Evolutionary conservation across 1,284 basidiomycete genomes (phyloP), one percentile per base, ranked within the genome.

Genomic region (Apiotrichum siamense): DNA sequence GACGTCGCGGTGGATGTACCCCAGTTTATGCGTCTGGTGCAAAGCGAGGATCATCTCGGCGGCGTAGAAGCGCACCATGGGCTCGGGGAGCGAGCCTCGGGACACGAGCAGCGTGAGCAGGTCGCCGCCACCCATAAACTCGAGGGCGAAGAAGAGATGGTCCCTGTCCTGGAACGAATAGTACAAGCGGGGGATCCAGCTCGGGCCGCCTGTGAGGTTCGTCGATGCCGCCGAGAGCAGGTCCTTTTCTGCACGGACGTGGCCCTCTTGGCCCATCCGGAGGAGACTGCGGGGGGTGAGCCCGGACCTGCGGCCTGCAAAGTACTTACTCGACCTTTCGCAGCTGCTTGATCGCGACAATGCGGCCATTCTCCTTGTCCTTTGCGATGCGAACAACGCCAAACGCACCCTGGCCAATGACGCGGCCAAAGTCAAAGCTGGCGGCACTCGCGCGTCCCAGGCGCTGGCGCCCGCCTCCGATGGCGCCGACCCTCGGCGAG

Each of bases 11-110:
- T 97, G 93, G 63, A 97, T 96, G 77, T 94, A 97, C 3, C 93
- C 93, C 61, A 90, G 84, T 66, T 84, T 84, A 76, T 97, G 94
- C 66, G 90, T 93, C 60, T 87, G 86, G 72, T 94, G 87, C 58
- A 97, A 86, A 15, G 90, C 88, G n/a, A 97, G 81, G 52, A 97
- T 80, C 93, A 97, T 97, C 85, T 97, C 93, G 52, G 92, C 88
- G 49, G 94, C 81, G 77, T 97, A 97, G 77, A 97, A 97, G 56
- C 85, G 81, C 42, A 93, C 88, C 77, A 96, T 93, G 59, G 85
- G 80, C 78, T 97, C 94, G 54, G 89, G 84, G 66, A 97, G 97
- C 36, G 89, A 84, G 70, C 97, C 93, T 55, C 85, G 79, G 73
- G 96, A 88, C 63, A 97, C 96, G 64, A 97, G 79, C 56, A 97